phyloP scores from a whole-genome alignment of 2,329 filamentous ascomycete genomes.

The Trichoderma sp. region DNA sequence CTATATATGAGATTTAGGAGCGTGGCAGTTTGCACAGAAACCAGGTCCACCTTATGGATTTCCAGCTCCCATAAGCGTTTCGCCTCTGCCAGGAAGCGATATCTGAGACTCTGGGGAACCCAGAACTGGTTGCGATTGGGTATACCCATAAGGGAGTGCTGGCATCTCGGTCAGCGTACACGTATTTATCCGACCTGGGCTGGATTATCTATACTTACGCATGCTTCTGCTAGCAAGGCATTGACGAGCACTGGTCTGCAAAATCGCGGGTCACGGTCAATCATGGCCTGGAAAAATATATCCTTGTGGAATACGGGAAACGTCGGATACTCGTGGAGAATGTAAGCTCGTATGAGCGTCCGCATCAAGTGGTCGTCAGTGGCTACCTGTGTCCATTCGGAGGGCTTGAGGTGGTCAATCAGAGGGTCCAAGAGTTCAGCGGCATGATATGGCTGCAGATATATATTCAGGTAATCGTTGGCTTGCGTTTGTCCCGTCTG shows the following conservation, averaged over 20 bases:
- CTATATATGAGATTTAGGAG: conserved; percentile 33
- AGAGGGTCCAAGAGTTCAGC: conserved; percentile 32
- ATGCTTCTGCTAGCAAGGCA: conserved; percentile 33
- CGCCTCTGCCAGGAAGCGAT: conserved; percentile 38
- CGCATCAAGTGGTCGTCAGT: conserved; percentile 33
- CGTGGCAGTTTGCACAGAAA: conserved; percentile 35
- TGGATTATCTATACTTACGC: conserved; percentile 28
- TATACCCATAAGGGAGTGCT: conserved; percentile 8
- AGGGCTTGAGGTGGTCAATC: conserved; percentile 30
- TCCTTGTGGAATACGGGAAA: conserved; percentile 37
- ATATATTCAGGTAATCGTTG: background rate
- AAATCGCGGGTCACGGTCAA: conserved; percentile 27
- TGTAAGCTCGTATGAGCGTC: conserved; percentile 27
- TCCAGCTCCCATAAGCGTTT: conserved; percentile 37
- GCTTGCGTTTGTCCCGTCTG: no score
- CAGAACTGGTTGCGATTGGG: conserved; percentile 29
- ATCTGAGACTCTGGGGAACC: conserved; percentile 35
- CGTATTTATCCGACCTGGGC: background rate
- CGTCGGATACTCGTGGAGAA: conserved; percentile 34
- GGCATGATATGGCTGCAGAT: conserved; percentile 35
- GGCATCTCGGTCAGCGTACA: background rate
- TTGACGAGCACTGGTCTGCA: conserved; percentile 40
- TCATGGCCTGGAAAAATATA: conserved; percentile 38
- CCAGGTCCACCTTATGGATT: conserved; percentile 27
- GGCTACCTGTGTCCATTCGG: conserved; percentile 36